Evolutionary conservation across 345 rosid species (phyloP).

Genomic region (Psidium guajava): DNA sequence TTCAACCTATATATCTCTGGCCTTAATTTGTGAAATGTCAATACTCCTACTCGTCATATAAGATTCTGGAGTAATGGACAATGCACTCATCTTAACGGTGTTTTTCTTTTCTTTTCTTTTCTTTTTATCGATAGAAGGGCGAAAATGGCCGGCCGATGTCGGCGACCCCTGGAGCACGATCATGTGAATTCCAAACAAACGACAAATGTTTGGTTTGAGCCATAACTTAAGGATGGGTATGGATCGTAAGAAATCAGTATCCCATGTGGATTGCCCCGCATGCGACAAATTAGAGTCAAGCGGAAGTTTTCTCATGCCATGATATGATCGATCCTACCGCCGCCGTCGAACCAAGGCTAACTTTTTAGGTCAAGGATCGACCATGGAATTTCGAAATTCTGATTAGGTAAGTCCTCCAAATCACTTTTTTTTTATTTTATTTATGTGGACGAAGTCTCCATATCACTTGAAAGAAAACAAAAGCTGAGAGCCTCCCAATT

Average conservation of each 20-base stretch:
- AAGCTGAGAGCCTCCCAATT: background rate
- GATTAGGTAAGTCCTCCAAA: background rate
- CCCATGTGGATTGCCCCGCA: too few species aligned
- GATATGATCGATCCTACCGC: background rate
- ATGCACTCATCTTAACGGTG: too few species aligned
- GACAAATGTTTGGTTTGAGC: background rate
- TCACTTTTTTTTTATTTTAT: too few species aligned
- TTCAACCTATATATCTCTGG: too few species aligned
- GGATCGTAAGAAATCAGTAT: too few species aligned
- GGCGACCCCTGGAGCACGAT: too few species aligned
- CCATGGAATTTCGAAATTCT: background rate
- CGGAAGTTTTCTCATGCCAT: background rate
- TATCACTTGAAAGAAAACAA: background rate
- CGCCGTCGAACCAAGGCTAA: accelerated
- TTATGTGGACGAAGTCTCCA: background rate
- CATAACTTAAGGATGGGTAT: background rate
- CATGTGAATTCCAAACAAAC: accelerated
- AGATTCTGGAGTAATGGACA: too few species aligned
- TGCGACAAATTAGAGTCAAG: background rate
- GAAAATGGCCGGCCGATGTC: accelerated
- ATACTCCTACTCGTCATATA: background rate
- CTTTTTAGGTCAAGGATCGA: background rate
- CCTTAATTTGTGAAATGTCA: background rate
- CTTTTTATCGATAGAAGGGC: too few species aligned
- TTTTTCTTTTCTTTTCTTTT: too few species aligned